Conservation (phyloP, 1,139 yeast species). For the Blastobotrys capitulatus region DNA sequence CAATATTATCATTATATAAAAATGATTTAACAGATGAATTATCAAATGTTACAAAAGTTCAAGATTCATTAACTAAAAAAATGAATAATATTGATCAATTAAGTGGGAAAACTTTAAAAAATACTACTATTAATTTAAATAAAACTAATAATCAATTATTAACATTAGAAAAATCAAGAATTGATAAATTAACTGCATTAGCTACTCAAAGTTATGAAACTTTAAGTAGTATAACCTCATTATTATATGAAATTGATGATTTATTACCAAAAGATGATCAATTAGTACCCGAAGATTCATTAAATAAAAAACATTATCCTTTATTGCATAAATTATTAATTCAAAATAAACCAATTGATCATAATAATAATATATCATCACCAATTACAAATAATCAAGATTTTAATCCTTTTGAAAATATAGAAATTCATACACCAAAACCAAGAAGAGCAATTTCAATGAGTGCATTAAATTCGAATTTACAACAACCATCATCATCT, state of each 20-base stretch:
- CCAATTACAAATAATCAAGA: not conserved
- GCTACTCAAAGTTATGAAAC: constrained; percentile 18
- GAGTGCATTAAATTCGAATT: constrained; percentile 6
- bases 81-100: constrained; percentile 20
- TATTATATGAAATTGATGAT: constrained; percentile 23
- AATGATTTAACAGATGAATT: constrained; percentile 20
- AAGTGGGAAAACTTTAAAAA: constrained; percentile 17
- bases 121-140: constrained; percentile 15
- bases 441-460: constrained; percentile 13
- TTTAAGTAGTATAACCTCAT: constrained; percentile 16
- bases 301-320: constrained; percentile 30
- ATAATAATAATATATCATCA: too few relatives aligned
- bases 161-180: constrained; percentile 12
- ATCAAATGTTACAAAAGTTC: constrained; percentile 14
- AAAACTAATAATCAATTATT: constrained; percentile 14
- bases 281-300: constrained; percentile 20
- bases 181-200: constrained; percentile 14
- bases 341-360: not conserved
- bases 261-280: constrained; percentile 25
- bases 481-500: not conserved
- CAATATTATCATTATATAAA: constrained; percentile 15
- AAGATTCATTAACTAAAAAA: constrained; percentile 17
- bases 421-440: constrained; percentile 1
- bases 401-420: not conserved
- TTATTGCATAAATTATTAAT: constrained; percentile 22